These are phyloP conservation scores for Chlorella sp. DNA, from an alignment of 139 green algal genomes.

Conservation along the genomic window DNA sequence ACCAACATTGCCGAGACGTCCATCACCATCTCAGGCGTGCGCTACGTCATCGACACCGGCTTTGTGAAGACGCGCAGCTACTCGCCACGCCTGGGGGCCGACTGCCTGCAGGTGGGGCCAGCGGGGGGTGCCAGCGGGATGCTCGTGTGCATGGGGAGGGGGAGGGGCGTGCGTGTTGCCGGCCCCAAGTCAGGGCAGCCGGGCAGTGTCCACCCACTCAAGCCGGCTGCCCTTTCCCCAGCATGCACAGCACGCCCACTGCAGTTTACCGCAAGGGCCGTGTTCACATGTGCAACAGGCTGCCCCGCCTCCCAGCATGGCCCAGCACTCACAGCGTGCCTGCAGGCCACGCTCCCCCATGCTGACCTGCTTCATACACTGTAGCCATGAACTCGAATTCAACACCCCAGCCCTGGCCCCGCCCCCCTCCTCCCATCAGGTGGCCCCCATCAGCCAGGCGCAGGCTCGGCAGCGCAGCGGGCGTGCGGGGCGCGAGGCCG, in stretches of 20 bases:
- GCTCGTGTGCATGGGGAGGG: neutral
- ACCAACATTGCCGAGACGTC: conserved; percentile 97
- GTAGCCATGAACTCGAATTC: too few species aligned
- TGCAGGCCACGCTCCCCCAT: too few species aligned
- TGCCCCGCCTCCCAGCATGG: too few species aligned
- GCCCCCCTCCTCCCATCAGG: conserved; percentile 58
- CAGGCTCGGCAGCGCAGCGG: conserved; percentile 88
- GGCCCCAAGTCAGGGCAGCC: neutral
- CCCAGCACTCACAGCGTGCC: too few species aligned
- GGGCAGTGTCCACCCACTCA: neutral
- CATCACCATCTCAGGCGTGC: conserved; percentile 89
- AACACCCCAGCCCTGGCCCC: neutral
- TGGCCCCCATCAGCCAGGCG: conserved; percentile 81
- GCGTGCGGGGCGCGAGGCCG: conserved; percentile 84
- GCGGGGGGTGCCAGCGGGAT: neutral
- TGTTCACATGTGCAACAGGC: too few species aligned
- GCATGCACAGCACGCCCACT: neutral
- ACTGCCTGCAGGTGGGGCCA: conserved; percentile 71
- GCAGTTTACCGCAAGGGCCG: too few species aligned
- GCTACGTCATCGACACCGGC: conserved; percentile 84
- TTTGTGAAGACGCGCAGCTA: conserved; percentile 88
- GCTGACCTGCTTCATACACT: too few species aligned
- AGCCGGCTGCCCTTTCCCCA: neutral
- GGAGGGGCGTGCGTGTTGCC: neutral
- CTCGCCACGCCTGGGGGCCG: conserved; percentile 74